These are phyloP conservation scores for Alternaria alternata DNA, from an alignment of 2,329 filamentous ascomycete genomes.

Conservation along the genomic window DNA sequence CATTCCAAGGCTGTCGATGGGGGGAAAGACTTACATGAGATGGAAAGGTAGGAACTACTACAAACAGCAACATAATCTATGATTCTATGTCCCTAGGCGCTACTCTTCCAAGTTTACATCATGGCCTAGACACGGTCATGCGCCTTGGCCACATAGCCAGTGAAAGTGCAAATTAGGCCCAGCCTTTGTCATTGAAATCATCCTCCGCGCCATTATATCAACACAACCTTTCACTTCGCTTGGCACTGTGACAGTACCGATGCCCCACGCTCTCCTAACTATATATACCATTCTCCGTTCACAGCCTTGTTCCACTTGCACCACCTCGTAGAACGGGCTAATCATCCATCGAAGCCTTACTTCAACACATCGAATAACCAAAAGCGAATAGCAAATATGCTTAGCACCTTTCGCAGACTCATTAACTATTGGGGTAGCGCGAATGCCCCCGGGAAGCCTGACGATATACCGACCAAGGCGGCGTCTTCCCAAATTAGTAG, in stretches of 20 bases:
- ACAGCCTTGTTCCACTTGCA: neutral
- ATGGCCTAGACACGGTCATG: neutral
- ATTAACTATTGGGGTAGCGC: neutral
- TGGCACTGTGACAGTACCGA: neutral
- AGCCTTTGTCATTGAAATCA: neutral
- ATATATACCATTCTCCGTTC: neutral
- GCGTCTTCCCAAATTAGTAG: neutral
- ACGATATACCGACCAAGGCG: neutral
- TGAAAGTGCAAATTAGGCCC: neutral
- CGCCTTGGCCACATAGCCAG: neutral
- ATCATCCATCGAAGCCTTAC: neutral
- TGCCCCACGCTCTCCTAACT: neutral
- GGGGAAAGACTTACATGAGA: neutral
- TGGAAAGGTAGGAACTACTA: neutral
- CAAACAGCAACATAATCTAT: neutral
- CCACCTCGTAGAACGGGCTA: neutral
- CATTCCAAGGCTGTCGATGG: conserved; percentile 20
- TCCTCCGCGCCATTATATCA: neutral
- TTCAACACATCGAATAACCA: no score
- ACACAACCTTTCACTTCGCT: neutral
- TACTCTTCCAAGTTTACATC: no score
- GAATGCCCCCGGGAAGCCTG: neutral
- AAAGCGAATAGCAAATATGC: neutral
- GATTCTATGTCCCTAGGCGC: neutral
- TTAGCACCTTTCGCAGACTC: neutral